A percentile compares a stretch with the other conserved stretches of the same genome.
Evolutionary conservation across 2,329 filamentous ascomycete genomes (phyloP).

Genomic region (Teratosphaeria epicoccoides): DNA sequence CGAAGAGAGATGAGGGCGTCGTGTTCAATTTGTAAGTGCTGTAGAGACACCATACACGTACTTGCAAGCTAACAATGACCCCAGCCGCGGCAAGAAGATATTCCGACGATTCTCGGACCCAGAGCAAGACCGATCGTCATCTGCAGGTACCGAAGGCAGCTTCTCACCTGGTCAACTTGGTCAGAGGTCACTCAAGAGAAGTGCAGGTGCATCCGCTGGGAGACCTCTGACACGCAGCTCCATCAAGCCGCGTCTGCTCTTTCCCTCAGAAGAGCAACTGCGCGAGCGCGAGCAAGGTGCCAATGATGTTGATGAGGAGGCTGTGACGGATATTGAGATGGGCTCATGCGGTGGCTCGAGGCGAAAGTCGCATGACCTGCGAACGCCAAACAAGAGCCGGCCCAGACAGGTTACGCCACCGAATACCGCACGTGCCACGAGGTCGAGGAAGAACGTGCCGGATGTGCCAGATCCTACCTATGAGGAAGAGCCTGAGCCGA

Average conservation of each 20-base stretch:
- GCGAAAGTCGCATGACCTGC: slow-evolving; percentile 28
- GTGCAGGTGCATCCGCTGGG: slow-evolving; percentile 29
- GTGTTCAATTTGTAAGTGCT: slow-evolving; percentile 65
- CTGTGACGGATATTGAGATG: slow-evolving; percentile 43
- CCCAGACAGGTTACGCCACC: slow-evolving; percentile 50
- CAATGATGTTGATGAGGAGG: slow-evolving; percentile 51
- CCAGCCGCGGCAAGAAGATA: slow-evolving; percentile 66
- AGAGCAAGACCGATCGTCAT: slow-evolving; percentile 23
- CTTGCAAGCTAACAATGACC: slow-evolving; percentile 17
- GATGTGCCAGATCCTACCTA: slow-evolving; percentile 3
- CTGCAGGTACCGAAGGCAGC: slow-evolving; percentile 23
- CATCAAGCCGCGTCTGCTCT: slow-evolving; percentile 63
- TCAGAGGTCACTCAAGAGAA: slow-evolving; percentile 23
- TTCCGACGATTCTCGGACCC: slow-evolving; percentile 55
- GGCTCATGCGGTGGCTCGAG: background rate
- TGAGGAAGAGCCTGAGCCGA: slow-evolving; percentile 8
- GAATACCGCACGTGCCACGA: slow-evolving; percentile 49
- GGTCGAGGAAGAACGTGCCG: slow-evolving; percentile 38
- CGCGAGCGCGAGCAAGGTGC: slow-evolving; percentile 29
- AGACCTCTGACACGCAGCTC: slow-evolving; percentile 55
- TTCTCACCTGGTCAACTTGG: slow-evolving; percentile 6
- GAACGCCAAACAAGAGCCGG: slow-evolving; percentile 15
- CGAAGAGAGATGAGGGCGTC: slow-evolving; percentile 58
- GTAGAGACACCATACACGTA: background rate
- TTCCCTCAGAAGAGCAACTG: slow-evolving; percentile 44